Conservation (phyloP, 257 asterid genomes). For the Solanum lycopersicoides region DNA sequence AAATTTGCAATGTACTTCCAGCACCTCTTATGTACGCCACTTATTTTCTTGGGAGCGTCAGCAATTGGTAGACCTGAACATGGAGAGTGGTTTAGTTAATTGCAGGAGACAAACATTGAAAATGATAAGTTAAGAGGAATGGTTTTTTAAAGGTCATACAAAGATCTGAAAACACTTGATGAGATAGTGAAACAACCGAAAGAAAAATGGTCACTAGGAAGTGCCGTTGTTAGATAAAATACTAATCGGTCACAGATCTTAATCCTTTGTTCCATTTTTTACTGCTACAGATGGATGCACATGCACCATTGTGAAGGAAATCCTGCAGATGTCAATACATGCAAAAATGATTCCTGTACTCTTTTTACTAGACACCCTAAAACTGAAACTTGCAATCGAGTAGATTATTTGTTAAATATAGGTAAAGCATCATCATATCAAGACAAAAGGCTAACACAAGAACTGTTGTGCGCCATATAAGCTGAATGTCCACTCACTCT, state of each 20-base stretch:
- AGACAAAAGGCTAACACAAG: background rate
- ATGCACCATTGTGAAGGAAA: background rate
- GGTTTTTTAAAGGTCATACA: background rate
- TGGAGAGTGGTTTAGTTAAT: slow-evolving; percentile 5
- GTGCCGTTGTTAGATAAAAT: background rate
- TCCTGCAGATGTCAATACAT: too few species aligned
- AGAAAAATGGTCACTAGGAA: background rate
- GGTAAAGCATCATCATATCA: background rate
- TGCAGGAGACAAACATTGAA: slow-evolving; percentile 12
- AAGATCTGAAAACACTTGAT: background rate
- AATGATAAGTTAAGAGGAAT: background rate
- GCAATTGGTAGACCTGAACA: slow-evolving; percentile 29
- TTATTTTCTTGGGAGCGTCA: slow-evolving; percentile 87
- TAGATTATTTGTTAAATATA: background rate
- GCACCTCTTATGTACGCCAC: slow-evolving; percentile 94
- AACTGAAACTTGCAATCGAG: background rate
- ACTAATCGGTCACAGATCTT: background rate
- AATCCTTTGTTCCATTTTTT: background rate
- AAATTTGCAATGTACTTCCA: slow-evolving; percentile 64
- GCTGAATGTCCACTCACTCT: background rate
- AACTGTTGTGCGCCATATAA: background rate
- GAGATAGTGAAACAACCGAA: background rate
- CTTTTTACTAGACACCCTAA: background rate
- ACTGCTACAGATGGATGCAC: background rate
- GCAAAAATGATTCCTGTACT: too few species aligned